A percentile compares a stretch with the other conserved stretches of the same genome.
These are phyloP conservation scores for Arthroderma sp. DNA, from an alignment of 2,329 filamentous ascomycete species.

Conservation along the genomic window DNA sequence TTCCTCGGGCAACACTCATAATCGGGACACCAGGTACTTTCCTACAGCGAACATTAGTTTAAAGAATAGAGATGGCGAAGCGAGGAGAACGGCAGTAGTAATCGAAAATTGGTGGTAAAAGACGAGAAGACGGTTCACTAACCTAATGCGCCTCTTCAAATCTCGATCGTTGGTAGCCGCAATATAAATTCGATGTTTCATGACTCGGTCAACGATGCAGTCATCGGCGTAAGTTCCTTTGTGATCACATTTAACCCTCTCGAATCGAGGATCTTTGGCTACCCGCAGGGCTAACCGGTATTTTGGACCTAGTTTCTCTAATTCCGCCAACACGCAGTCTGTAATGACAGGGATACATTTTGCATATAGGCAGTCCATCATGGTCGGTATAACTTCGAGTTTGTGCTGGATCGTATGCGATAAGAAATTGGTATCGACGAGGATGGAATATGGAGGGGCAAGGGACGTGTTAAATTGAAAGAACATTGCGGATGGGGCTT, in stretches of 20 bases:
- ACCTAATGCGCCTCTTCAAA: constrained; percentile 63
- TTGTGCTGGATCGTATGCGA: constrained; percentile 85
- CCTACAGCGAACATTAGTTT: constrained; percentile 4
- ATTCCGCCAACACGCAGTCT: constrained; percentile 65
- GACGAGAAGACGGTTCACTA: background rate
- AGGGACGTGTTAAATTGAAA: constrained; percentile 80
- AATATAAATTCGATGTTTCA: constrained; percentile 64
- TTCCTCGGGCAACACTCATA: constrained; percentile 71
- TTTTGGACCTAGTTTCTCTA: constrained; percentile 80
- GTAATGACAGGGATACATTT: constrained; percentile 85
- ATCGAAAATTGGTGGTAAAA: background rate
- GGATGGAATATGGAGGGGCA: constrained; percentile 65
- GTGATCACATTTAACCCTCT: constrained; percentile 76
- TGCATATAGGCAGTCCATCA: constrained; percentile 90
- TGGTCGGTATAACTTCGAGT: constrained; percentile 69
- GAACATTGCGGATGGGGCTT: constrained; percentile 73
- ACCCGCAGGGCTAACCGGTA: constrained; percentile 78
- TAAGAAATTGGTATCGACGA: constrained; percentile 83
- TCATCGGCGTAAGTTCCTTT: constrained; percentile 82
- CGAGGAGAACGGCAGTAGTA: background rate
- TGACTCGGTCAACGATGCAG: constrained; percentile 60
- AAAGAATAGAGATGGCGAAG: background rate
- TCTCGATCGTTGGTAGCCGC: constrained; percentile 60
- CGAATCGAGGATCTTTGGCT: constrained; percentile 79
- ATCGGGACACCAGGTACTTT: constrained; percentile 62